Evolutionary conservation across 495 filamentous ascomycete genomes (phyloP).

Genomic region (Hypoxylon fragiforme): DNA sequence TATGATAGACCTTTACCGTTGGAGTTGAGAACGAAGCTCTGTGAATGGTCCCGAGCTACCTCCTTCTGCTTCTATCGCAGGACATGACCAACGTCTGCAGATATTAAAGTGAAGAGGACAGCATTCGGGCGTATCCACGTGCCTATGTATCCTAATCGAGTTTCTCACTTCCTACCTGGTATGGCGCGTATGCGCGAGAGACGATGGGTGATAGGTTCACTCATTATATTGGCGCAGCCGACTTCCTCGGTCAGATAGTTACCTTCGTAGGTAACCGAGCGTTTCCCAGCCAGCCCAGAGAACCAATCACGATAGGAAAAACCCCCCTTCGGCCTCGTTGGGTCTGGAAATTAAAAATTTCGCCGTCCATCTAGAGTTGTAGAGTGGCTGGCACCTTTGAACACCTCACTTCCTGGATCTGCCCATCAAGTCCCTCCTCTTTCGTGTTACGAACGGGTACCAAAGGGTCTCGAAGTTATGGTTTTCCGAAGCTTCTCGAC

Average conservation of each 20-base stretch:
- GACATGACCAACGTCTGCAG: conserved; percentile 17
- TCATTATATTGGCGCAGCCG: conserved; percentile 15
- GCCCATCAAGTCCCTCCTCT: conserved; percentile 20
- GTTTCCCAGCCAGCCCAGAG: conserved; percentile 18
- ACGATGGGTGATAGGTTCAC: conserved; percentile 14
- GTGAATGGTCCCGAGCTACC: conserved; percentile 29
- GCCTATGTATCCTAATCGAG: conserved; percentile 27
- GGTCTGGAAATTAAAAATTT: conserved; percentile 35
- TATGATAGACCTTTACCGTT: conserved; percentile 19
- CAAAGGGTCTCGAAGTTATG: conserved; percentile 15
- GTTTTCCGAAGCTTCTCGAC: conserved; percentile 29
- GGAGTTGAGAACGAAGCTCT: conserved; percentile 10
- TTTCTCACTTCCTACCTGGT: no score
- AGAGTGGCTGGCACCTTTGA: conserved; percentile 3
- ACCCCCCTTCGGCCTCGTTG: conserved; percentile 30
- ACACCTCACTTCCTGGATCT: conserved; percentile 22
- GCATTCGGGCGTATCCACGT: conserved; percentile 22
- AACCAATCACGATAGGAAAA: conserved; percentile 22
- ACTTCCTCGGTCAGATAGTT: conserved; percentile 17
- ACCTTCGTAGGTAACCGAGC: no score
- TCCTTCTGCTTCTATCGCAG: conserved; percentile 1
- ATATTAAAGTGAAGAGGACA: conserved; percentile 30
- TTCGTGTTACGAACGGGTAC: conserved; percentile 13
- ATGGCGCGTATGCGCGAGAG: conserved; percentile 15
- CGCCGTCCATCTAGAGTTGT: conserved; percentile 24